phyloP scores from a whole-genome alignment of 108 stramenopile species.

The Aureococcus anophagefferens region DNA sequence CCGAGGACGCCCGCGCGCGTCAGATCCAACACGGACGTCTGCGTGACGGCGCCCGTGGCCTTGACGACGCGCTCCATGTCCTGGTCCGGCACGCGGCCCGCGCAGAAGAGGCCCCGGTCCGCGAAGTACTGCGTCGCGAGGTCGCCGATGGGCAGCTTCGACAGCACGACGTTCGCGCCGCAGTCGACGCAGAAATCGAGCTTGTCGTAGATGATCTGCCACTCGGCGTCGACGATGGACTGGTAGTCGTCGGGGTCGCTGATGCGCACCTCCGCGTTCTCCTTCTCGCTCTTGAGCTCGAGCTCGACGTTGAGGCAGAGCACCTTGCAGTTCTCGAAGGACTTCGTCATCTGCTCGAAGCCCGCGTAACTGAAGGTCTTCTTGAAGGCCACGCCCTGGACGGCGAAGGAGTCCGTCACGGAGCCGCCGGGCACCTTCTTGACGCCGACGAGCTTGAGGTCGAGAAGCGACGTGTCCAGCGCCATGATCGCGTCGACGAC shows the following conservation, averaged over 20 bases:
- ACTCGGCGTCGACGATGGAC: conserved; percentile 97
- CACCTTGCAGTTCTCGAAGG: conserved; percentile 75
- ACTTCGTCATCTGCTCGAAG: conserved; percentile 99
- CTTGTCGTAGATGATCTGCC: conserved; percentile 98
- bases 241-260: conserved; percentile 92
- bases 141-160: conserved; percentile 95
- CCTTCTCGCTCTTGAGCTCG: conserved; percentile 96
- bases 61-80: conserved; percentile 92
- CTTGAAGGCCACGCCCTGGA: conserved; percentile 94
- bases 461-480: conserved; percentile 58
- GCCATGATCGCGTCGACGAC: conserved; percentile 83
- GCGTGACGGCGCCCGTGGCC: conserved; percentile 83
- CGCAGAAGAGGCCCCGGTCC: conserved; percentile 89
- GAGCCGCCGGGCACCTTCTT: conserved; percentile 93
- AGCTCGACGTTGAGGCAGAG: conserved; percentile 93
- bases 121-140: conserved; percentile 98
- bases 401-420: conserved; percentile 80
- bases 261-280: conserved; percentile 97
- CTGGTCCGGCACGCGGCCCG: conserved; percentile 87
- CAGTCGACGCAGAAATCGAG: conserved; percentile 75
- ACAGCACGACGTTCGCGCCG: conserved; percentile 94
- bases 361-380: conserved; percentile 99
- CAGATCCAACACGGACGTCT: conserved; percentile 69
- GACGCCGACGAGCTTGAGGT: conserved; percentile 78
- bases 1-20: conserved; percentile 60